Conservation (phyloP, 2,329 filamentous ascomycete species). For the Claviceps fusiformis region DNA sequence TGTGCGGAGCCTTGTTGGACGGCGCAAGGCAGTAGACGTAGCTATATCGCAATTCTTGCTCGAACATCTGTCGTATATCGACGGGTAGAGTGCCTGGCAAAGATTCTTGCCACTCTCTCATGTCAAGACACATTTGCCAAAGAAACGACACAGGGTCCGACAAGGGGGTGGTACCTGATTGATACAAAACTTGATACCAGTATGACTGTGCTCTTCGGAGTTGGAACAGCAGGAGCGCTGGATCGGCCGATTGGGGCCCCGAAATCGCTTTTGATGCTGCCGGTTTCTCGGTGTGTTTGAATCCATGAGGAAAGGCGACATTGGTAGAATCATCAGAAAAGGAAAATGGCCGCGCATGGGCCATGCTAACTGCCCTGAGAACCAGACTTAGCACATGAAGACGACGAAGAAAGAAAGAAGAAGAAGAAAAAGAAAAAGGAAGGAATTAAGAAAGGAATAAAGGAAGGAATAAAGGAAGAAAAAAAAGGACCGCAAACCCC, state of each 20-base stretch:
- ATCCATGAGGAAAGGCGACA: conserved; percentile 56
- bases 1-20: conserved; percentile 56
- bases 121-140: conserved; percentile 62
- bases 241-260: conserved; percentile 42
- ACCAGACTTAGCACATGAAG: conserved; percentile 9
- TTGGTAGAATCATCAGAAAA: conserved; percentile 83
- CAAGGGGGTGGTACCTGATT: conserved; percentile 57
- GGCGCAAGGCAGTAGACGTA: conserved; percentile 82
- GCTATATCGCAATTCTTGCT: conserved; percentile 80
- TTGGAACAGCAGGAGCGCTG: conserved; percentile 66
- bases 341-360: conserved; percentile 76
- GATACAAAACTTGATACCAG: conserved; percentile 83
- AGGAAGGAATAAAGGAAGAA: too few species aligned
- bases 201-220: conserved; percentile 75
- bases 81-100: conserved; percentile 52
- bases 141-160: conserved; percentile 57
- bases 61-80: conserved; percentile 62
- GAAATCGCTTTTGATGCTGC: conserved; percentile 28
- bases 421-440: neutral
- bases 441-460: neutral
- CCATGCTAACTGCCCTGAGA: conserved; percentile 68
- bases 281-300: conserved; percentile 27
- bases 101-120: conserved; percentile 70
- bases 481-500: neutral
- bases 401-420: neutral